Base-by-base conservation (phyloP, 2,329 filamentous ascomycete genomes). In the Bretziella fagacearum region DNA sequence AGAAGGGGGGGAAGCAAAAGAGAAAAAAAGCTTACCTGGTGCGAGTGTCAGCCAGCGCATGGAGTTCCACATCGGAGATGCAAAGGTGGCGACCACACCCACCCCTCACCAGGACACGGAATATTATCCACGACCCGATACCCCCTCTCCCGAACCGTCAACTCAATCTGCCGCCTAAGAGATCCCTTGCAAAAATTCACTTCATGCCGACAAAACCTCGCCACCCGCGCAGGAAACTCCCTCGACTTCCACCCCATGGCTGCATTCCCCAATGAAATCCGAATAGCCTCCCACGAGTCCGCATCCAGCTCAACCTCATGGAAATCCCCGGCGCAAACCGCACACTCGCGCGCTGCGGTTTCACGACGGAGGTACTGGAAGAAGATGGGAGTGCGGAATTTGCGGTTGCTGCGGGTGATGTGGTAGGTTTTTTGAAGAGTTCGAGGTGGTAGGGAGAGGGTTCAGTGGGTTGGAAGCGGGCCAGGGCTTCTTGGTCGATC, bases 261-360 rank as follows among this genome's bases (percentile, higher is more conserved):
- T 3, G 23, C 30, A 20, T 43, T 43, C 4, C 46, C 46, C 6
- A 48, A 6, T n/a, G 6, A 29, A 8, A n/a, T 22, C 40, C 40
- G 44, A 7, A 30, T 44, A 8, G 20, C 20, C 15, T 32, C 17
- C 29, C 35, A 48, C n/a, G 39, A 39, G n/a, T 32, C 29, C 36
- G 35, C 26, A 2, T 42, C 37, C 15, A 35, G n/a, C 1, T 29
- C 37, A 17, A 48, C 35, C 17, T 48, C 46, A 10, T 42, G 29
- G 8, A 48, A 43, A 10, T 44, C 46, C 2, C 33, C 40, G 15
- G 44, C 18, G 18, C 46, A 48, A 15, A 48, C 17, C 7, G 23
- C 23, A 39, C 40, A 48, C 4, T 37, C 18, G 10, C 30, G 20
- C 5, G 46, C 30, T 10, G 22, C 23, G 23, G 15, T 23, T 15